Base-by-base conservation (phyloP, 306 rosid species). In the Cucumis melo region DNA sequence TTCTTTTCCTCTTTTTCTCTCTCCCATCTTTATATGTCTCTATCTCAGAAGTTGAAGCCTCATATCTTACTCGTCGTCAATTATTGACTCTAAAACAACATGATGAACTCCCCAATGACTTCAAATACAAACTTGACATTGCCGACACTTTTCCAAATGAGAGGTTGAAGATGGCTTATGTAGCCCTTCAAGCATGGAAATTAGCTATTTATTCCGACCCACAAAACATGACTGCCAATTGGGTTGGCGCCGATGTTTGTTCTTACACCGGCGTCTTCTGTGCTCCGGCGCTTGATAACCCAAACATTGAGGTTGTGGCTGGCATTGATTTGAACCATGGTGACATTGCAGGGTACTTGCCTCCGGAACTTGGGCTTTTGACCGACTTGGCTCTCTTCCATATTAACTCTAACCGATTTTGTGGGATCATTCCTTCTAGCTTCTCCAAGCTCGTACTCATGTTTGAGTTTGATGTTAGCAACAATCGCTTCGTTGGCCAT, bases 261-360 rank as follows among this genome's bases (percentile, higher is more conserved):
- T 44, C 73, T 46, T 77, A 77, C 46, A 61, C 14, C 1, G 79
- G 79, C 5, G 61, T 77, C 21, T 77, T 46, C 3, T 77, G 79
- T 19, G 12, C 73, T 5, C 1, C 73, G 19, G 70, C 79, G 12
- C 79, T 63, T 6, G 57, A 61, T 19, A 60, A 77, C 39, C 0
- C 79, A 23, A 42, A 17, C 0, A 27, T 62, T 1, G 54, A 48
- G 10, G 79, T 77, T 2, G 79, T 77, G n/a, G 79, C 79, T 6
- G 79, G 79, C 48, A 32, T 77, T 44, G 79, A 77, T 34, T 34
- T 77, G 70, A 77, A 77, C 46, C 73, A 77, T 38, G 73, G 34
- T 14, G 79, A 77, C 23, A 77, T 77, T 53, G 79, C 79, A 1
- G 79, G 79, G 12, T 12, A 77, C 13, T 68, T 77, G 48, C 61